A percentile compares a stretch with the other conserved stretches of the same genome.
Evolutionary conservation across 768 basidiomycete species (phyloP).

Genomic region (Lactifluus volemus): DNA sequence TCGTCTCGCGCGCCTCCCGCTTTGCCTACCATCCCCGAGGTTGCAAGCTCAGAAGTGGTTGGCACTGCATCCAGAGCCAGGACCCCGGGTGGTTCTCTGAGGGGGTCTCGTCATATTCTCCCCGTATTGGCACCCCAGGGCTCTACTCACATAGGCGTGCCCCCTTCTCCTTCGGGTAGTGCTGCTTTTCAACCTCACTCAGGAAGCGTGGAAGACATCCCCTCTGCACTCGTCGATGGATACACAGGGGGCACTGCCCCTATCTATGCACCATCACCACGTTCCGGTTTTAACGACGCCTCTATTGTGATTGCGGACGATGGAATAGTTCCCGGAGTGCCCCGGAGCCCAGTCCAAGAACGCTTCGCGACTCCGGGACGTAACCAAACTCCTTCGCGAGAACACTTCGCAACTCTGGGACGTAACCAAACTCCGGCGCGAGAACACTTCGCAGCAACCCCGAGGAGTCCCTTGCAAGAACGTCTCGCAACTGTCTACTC

Average conservation of each 20-base stretch:
- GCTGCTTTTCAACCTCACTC: conserved; percentile 6
- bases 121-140: not conserved
- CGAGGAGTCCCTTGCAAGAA: not conserved
- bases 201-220: not conserved
- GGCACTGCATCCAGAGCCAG: conserved; percentile 1
- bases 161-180: not conserved
- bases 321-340: not conserved
- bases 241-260: not conserved
- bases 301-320: not conserved
- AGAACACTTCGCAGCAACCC: not conserved
- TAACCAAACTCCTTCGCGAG: not conserved
- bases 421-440: not conserved
- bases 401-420: not conserved
- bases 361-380: not conserved
- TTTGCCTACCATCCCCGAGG: conserved; percentile 19
- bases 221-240: not conserved
- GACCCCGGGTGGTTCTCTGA: conserved; percentile 1
- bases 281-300: not conserved
- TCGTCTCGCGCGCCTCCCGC: conserved; percentile 6
- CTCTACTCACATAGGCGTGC: not conserved
- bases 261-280: conserved; percentile 5
- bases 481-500: not conserved
- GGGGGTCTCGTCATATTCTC: not conserved
- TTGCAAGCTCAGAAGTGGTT: conserved; percentile 10
- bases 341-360: not conserved